Evolutionary conservation across 148 eudicot genomes (phyloP).

Genomic region (Rhododendron kiyosumense): DNA sequence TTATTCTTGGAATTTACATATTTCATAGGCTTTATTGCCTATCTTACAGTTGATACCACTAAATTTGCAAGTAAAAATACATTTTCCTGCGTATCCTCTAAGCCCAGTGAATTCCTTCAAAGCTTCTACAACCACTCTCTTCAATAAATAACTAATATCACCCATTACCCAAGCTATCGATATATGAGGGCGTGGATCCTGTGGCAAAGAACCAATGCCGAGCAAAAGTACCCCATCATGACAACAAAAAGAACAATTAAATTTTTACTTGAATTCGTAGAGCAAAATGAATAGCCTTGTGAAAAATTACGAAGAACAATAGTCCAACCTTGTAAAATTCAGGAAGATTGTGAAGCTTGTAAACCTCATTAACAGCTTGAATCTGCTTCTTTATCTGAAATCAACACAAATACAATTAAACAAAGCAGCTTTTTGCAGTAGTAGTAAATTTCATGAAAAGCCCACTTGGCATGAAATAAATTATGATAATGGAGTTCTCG

Average conservation of each 20-base stretch:
- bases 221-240: neutral
- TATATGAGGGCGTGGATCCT: constrained; percentile 88
- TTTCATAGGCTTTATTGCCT: constrained; percentile 58
- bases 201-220: constrained; percentile 1
- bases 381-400: constrained; percentile 73
- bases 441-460: neutral
- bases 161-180: constrained; percentile 73
- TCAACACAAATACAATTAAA: neutral
- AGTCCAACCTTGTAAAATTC: constrained; percentile 72
- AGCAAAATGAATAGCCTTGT: neutral
- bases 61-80: constrained; percentile 57
- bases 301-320: neutral
- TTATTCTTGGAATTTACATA: constrained; percentile 51
- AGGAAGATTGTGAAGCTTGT: constrained; percentile 87
- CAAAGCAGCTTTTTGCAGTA: neutral
- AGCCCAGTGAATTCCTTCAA: constrained; percentile 31
- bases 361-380: constrained; percentile 71
- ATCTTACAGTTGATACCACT: constrained; percentile 67
- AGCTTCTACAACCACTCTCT: constrained; percentile 49
- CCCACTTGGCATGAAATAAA: neutral
- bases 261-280: neutral
- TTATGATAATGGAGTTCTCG: neutral
- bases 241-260: neutral
- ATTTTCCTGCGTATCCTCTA: constrained; percentile 26
- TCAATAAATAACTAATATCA: constrained; percentile 44